Base-by-base conservation (phyloP, 768 basidiomycete genomes). In the Lactarius indigo region DNA sequence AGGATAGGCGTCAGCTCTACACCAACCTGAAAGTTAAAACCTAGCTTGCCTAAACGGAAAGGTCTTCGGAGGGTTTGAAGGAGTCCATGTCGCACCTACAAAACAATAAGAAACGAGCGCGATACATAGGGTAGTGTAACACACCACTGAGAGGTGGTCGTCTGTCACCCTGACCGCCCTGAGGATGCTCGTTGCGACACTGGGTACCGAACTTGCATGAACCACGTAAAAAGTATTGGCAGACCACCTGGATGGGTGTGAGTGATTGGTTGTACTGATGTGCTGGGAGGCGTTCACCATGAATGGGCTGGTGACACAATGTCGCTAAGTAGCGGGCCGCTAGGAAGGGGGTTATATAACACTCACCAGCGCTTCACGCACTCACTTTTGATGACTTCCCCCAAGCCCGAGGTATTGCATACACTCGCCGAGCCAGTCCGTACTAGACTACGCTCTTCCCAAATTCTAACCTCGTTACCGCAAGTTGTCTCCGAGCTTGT, bases 401-500 rank as follows among this genome's bases (percentile, higher is more conserved):
- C 37, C 26, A 13, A 28, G 30, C 57, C 37, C 20, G 30, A 59
- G 33, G 17, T 26, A 31, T 31, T 70, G 33, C 35, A 64, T 41
- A 13, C 50, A 9, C 84, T 96, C 37, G 81, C 89, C 55, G 74
- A 72, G 20, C 78, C 80, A n/a, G 92, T 91, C 7, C 87, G 85
- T 55, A 80, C 85, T 26, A 86, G 81, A 71, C 80, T 98, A 55
- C 87, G 96, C 52, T 95, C 94, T 2, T 85, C 91, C 0, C 86
- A 92, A 72, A 87, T 96, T 69, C 77, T 98, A 66, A 93, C 93
- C 0, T 90, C 93, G 6, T 74, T 97, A 31, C 82, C 90, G 9
- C 87, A 90, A 73, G 80, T 96, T 64, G 79, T 96, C 26, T 88
- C 87, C 2, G 94, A 98, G 76, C 85, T 98, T 41, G 75, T 95